A percentile compares a stretch with the other conserved stretches of the same genome.
Conservation (phyloP, 2,329 filamentous ascomycete species). For the Trichoderma sp. region DNA sequence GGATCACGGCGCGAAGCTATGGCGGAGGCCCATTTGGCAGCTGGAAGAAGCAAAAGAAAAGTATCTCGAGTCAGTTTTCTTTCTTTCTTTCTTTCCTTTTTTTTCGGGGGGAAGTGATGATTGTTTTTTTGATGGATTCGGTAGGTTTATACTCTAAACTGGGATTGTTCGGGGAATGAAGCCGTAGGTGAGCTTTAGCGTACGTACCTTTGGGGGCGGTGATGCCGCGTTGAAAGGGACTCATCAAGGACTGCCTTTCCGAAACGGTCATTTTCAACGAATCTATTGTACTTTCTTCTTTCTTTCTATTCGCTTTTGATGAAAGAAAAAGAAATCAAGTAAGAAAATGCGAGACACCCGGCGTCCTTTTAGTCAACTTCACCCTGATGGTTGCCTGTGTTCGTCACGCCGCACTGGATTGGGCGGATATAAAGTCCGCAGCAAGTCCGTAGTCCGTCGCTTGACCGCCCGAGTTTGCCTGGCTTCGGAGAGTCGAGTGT, state of each 20-base stretch:
- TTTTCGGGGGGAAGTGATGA: neutral
- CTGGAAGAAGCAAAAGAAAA: neutral
- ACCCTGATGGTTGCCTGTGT: neutral
- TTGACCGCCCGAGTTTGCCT: neutral
- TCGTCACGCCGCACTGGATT: neutral
- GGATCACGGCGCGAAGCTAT: slow-evolving; percentile 29
- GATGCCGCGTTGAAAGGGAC: neutral
- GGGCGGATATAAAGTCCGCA: slow-evolving; percentile 7
- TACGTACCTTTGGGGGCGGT: slow-evolving; percentile 15
- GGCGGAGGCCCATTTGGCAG: slow-evolving; percentile 36
- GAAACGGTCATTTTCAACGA: neutral
- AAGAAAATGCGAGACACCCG: neutral
- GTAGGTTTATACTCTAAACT: neutral
- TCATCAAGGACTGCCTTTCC: slow-evolving; percentile 7
- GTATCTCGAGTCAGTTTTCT: neutral
- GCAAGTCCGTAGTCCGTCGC: neutral
- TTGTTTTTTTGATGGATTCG: neutral
- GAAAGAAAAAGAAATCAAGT: neutral
- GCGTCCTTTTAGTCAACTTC: neutral
- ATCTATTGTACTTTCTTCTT: neutral
- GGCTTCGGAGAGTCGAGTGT: neutral
- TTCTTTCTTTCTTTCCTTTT: neutral
- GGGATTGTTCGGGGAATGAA: neutral
- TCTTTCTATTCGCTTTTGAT: neutral
- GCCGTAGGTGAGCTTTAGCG: neutral